Evolutionary conservation across 768 basidiomycete species (phyloP).

Genomic region (Omphalotus guepiniiformis): DNA sequence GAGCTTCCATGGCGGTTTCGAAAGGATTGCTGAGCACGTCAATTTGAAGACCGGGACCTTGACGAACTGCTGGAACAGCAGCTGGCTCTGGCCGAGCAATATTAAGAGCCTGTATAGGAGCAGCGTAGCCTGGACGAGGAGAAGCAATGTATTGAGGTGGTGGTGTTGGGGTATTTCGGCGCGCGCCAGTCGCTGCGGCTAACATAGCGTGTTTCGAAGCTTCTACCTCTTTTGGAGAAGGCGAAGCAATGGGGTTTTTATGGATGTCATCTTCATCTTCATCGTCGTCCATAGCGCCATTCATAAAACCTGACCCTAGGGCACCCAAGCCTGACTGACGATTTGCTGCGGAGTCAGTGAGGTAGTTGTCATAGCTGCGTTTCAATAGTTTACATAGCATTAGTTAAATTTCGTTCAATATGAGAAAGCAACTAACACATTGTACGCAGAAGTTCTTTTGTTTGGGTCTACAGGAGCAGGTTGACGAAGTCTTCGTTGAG

Average conservation of each 20-base stretch:
- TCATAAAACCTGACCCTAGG: constrained; percentile 46
- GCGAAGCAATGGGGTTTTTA: constrained; percentile 10
- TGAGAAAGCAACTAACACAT: constrained; percentile 48
- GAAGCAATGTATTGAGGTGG: constrained; percentile 49
- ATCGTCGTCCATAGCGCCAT: constrained; percentile 38
- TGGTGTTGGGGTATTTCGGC: constrained; percentile 20
- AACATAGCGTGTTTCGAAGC: constrained; percentile 30
- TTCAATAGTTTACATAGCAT: not conserved
- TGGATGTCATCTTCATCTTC: constrained; percentile 37
- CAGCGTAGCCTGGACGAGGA: constrained; percentile 71
- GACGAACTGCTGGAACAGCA: constrained; percentile 31
- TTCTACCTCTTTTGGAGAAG: constrained; percentile 15
- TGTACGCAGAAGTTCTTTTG: constrained; percentile 57
- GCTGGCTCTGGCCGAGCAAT: constrained; percentile 45
- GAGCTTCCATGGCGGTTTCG: constrained; percentile 13
- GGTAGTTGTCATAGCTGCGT: constrained; percentile 61
- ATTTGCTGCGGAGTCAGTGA: constrained; percentile 34
- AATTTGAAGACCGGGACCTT: constrained; percentile 16
- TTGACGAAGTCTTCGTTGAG: constrained; percentile 39
- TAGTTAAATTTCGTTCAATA: constrained; percentile 10
- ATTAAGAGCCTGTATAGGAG: constrained; percentile 63
- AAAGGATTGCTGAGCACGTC: constrained; percentile 21
- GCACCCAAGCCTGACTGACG: constrained; percentile 53
- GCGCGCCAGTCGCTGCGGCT: constrained; percentile 28
- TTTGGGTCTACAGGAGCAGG: constrained; percentile 48